Evolutionary conservation across 352 stramenopile species (phyloP).

Genomic region (Phytophthora sp.): DNA sequence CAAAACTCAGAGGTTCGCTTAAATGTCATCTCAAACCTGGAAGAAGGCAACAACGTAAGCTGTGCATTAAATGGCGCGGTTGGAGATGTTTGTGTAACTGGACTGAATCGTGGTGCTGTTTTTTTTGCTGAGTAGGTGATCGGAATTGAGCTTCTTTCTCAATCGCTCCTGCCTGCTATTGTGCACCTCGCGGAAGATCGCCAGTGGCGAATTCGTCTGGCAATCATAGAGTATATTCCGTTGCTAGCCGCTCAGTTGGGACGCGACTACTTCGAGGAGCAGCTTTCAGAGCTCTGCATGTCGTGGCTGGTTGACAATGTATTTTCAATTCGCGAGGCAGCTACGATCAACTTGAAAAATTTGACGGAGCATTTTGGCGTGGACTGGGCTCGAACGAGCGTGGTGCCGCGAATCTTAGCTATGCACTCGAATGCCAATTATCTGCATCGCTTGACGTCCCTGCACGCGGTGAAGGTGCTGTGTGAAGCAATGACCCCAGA

Average conservation of each 20-base stretch:
- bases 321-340: conserved; percentile 96
- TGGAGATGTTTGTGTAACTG: neutral
- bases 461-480: conserved; percentile 90
- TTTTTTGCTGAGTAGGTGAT: conserved; percentile 82
- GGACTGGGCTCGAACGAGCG: conserved; percentile 93
- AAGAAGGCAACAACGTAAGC: conserved; percentile 93
- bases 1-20: conserved; percentile 97
- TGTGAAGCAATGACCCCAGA: conserved; percentile 76
- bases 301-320: conserved; percentile 97
- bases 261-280: conserved; percentile 96
- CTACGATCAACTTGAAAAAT: conserved; percentile 94
- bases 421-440: conserved; percentile 96
- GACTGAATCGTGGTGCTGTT: too few species aligned
- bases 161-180: conserved; percentile 98
- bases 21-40: conserved; percentile 98
- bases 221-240: conserved; percentile 99
- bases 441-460: conserved; percentile 93
- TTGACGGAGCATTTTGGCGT: conserved; percentile 96
- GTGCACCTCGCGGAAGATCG: conserved; percentile 97
- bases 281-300: conserved; percentile 95
- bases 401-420: conserved; percentile 94
- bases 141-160: conserved; percentile 95
- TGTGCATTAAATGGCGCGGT: neutral
- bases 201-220: conserved; percentile 98
- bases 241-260: conserved; percentile 96